Evolutionary conservation across 139 green algal species (phyloP).

Genomic region (Monoraphidium neglectum): DNA sequence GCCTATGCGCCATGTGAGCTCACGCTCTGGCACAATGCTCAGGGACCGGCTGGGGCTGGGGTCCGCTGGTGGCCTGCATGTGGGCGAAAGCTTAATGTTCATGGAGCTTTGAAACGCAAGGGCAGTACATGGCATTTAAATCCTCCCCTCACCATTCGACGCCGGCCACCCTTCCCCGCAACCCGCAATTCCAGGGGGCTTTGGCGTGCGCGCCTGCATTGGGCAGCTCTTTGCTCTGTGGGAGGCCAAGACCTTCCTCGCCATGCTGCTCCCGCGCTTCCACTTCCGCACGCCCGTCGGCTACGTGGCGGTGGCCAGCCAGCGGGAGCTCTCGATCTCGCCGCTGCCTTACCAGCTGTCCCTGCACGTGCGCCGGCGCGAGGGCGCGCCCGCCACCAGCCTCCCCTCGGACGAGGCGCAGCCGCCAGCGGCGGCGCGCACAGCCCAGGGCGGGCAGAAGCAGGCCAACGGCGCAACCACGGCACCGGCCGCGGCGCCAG

Average conservation of each 20-base stretch:
- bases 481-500: not conserved
- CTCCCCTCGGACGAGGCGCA: not conserved
- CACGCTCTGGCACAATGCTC: too few species aligned
- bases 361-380: not conserved
- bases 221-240: conserved; percentile 28
- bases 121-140: too few species aligned
- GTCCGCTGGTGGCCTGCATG: too few species aligned
- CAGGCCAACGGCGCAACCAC: too few species aligned
- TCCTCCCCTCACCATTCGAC: too few species aligned
- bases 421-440: not conserved
- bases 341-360: conserved; percentile 8
- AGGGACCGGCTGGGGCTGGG: too few species aligned
- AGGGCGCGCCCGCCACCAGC: not conserved
- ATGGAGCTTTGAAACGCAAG: too few species aligned
- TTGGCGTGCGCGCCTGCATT: conserved; percentile 21
- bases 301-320: conserved; percentile 7
- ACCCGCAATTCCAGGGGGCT: too few species aligned
- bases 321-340: not conserved
- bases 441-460: too few species aligned
- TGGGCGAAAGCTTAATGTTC: too few species aligned
- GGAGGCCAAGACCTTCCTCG: conserved; percentile 25
- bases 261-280: conserved; percentile 22
- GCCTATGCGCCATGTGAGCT: too few species aligned
- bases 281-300: conserved; percentile 4
- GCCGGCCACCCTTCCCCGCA: too few species aligned